A percentile compares a stretch with the other conserved stretches of the same genome.
Evolutionary conservation across 306 rosid species (phyloP).

Genomic region (Sicyos edulis): DNA sequence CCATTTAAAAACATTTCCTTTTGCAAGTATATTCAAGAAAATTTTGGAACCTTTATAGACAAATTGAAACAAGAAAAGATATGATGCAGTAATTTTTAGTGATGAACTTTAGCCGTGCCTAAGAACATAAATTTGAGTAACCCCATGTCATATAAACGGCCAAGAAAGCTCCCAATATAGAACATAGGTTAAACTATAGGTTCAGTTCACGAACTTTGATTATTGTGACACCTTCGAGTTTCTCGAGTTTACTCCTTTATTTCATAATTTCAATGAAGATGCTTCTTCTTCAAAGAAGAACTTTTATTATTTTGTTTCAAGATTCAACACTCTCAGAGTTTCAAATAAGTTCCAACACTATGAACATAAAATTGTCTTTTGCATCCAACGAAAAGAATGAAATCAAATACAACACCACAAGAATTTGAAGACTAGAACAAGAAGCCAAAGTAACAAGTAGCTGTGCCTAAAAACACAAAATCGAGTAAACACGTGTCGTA

Average conservation of each 20-base stretch:
- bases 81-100: neutral
- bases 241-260: too few relatives aligned
- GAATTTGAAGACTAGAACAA: neutral
- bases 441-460: neutral
- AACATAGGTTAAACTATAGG: neutral
- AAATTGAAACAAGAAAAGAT: neutral
- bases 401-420: neutral
- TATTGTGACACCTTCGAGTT: neutral
- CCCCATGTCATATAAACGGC: neutral
- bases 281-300: neutral
- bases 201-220: neutral
- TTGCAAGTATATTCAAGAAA: neutral
- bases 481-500: too few relatives aligned
- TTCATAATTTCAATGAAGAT: too few relatives aligned
- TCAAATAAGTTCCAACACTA: neutral
- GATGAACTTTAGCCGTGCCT: neutral
- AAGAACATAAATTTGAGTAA: neutral
- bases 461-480: too few relatives aligned
- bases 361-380: neutral
- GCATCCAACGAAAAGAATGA: neutral
- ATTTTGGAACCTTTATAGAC: neutral
- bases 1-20: neutral
- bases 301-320: neutral
- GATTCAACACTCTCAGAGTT: neutral
- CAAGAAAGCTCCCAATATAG: neutral